Base-by-base conservation (phyloP, 1,139 yeast genomes). In the Saccharomyces hybrid region DNA sequence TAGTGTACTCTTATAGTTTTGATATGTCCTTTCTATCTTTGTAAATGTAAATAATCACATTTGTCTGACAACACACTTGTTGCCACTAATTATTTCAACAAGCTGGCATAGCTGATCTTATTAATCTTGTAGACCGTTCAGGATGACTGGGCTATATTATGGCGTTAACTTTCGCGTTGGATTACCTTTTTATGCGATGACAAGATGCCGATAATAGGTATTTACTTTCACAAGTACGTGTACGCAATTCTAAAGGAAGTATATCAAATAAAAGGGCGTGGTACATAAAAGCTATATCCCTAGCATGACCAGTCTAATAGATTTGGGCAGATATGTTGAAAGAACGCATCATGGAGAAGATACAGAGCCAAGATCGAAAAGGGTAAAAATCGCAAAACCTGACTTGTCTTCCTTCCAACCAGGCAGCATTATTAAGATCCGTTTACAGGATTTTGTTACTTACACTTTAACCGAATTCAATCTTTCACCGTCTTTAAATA, bases 401-500 rank as follows among this genome's bases (percentile, higher is more conserved):
- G 59, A 63, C 38, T 54, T 57, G 5, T 50, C 57, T 2, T 56
- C 59, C 9, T 69, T 63, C 50, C 59, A 61, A 49, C 73, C 87
- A 0, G 98, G 97, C 0, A 78, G 86, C 47, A 80, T 91, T 51
- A 70, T 86, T n/a, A 76, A 80, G 48, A 83, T 90, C 31, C 78
- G 76, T 55, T 79, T 90, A 56, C 72, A 71, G 57, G 88, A 91
- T 70, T 91, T 91, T 74, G 90, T 95, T 64, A 89, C 97, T 0
- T 91, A 91, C 67, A 73, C 83, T 2, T 75, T 81, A 55, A 87
- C 93, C 0, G 93, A 87, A 67, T 91, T 89, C 69, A 75, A 77
- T 48, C 77, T 91, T 52, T 88, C 95, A 0, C 97, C 98, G 0
- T 78, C 85, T 2, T 75, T 95, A 67, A 95, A 95, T 68, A 83